Evolutionary conservation across 2,329 filamentous ascomycete genomes (phyloP), one percentile per base, ranked within the genome.

Genomic region (Fusarium compactum): DNA sequence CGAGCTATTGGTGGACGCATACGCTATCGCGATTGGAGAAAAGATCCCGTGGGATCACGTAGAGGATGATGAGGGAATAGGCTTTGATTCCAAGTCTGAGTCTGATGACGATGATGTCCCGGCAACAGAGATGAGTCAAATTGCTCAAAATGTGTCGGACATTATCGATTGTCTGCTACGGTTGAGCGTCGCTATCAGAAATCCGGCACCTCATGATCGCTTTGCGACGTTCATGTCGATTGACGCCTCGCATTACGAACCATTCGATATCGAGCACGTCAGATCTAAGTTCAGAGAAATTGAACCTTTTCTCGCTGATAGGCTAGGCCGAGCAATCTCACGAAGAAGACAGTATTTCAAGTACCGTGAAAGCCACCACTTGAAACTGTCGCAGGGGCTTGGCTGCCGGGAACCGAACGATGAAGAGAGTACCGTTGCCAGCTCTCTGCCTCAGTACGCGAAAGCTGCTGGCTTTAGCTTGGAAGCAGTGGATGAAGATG

Each of bases 151-250:
- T 1, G 16, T 69, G 0, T 6, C 30, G 1, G 65, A 69, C 7
- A 46, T 27, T 2, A 32, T 63, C 2, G 51, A 71, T 20, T 71
- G 62, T 3, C 27, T 71, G 0, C 5, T 64, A 0, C 40, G 58
- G 0, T 20, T 71, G 0, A 55, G 43, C 0, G 55, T 59, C 0
- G 32, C 69, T 0, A 69, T 72, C 8, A 53, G 57, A 14, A 51
- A 72, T 3, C 69, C 65, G 1, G 45, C 16, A 18, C 65, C 56
- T 0, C 69, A 71, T 6, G 69, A 72, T 7, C 54, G 55, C 2
- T 63, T 72, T 0, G 25, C 29, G 1, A 24, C 25, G 1, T 59
- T 20, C 0, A 0, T 1, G 0, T 10, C 16, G 0, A 40, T n/a
- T 0, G 62, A 69, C 1, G 40, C 48, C 0, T 71, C 61, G 0